phyloP scores from a whole-genome alignment of 495 filamentous ascomycete genomes.

The Sporormia fimetaria region DNA sequence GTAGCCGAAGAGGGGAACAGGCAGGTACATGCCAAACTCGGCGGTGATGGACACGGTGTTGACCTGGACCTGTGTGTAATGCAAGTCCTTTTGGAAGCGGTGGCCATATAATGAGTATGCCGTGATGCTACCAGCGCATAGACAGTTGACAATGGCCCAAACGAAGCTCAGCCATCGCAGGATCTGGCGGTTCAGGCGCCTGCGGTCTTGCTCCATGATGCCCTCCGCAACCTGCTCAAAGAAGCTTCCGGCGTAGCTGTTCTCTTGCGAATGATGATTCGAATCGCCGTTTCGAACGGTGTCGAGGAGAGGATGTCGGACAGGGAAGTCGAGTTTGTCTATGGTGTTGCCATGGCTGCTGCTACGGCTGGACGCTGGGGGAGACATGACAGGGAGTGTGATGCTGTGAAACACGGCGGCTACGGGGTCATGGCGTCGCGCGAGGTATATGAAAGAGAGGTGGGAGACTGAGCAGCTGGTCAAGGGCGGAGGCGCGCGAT shows the following conservation, averaged over 20 bases:
- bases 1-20: constrained; percentile 79
- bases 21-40: constrained; percentile 77
- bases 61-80: constrained; percentile 80
- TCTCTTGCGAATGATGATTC: constrained; percentile 24
- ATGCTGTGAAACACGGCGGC: constrained; percentile 6
- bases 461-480: too few relatives aligned
- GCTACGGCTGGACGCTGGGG: constrained; percentile 14
- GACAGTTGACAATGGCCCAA: constrained; percentile 49
- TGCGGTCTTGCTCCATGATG: constrained; percentile 46
- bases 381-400: constrained; percentile 15
- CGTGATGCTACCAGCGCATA: constrained; percentile 25
- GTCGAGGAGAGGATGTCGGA: constrained; percentile 35
- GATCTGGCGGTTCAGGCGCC: constrained; percentile 40
- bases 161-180: constrained; percentile 46
- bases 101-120: constrained; percentile 88
- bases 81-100: constrained; percentile 68
- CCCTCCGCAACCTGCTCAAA: constrained; percentile 51
- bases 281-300: constrained; percentile 27
- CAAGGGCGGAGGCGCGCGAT: too few relatives aligned
- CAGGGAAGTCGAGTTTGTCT: constrained; percentile 51
- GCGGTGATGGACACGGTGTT: constrained; percentile 78
- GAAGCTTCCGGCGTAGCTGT: constrained; percentile 44
- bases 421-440: constrained; percentile 2
- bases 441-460: too few relatives aligned
- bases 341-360: constrained; percentile 28